These are phyloP conservation scores for Phytophthora nicotianae DNA, from an alignment of 352 stramenopile species.

Conservation along the genomic window DNA sequence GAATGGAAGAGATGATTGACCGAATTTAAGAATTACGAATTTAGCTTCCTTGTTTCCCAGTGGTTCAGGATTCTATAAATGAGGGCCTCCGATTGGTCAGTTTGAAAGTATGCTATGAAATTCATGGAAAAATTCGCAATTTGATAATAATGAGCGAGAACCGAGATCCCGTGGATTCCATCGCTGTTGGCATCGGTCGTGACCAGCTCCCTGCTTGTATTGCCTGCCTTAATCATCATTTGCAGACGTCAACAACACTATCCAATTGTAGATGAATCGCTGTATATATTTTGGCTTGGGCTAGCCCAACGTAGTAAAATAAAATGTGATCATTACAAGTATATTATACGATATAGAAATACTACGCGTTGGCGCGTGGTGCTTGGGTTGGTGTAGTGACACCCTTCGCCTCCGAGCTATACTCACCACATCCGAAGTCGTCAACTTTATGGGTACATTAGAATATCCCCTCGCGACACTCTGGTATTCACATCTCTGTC, in stretches of 20 bases:
- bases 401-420: not conserved
- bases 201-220: too few relatives aligned
- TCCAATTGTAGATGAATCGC: too few relatives aligned
- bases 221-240: too few relatives aligned
- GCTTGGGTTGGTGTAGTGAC: not conserved
- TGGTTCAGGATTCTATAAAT: not conserved
- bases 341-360: constrained; percentile 32
- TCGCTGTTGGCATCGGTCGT: too few relatives aligned
- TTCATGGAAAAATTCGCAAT: constrained; percentile 15
- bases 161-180: too few relatives aligned
- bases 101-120: not conserved
- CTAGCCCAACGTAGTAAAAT: constrained; percentile 6
- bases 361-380: constrained; percentile 19
- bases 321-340: constrained; percentile 20
- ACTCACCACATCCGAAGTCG: not conserved
- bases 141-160: not conserved
- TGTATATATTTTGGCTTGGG: constrained; percentile 10
- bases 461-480: constrained; percentile 19
- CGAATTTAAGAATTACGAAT: too few relatives aligned
- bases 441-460: constrained; percentile 17
- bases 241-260: too few relatives aligned
- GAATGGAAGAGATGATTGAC: constrained; percentile 5
- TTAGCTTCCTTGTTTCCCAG: too few relatives aligned
- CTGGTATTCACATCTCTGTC: not conserved
- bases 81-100: constrained; percentile 7